These are phyloP conservation scores for Beta macrorhiza DNA, from an alignment of 179 eudicot genomes.

Conservation along the genomic window DNA sequence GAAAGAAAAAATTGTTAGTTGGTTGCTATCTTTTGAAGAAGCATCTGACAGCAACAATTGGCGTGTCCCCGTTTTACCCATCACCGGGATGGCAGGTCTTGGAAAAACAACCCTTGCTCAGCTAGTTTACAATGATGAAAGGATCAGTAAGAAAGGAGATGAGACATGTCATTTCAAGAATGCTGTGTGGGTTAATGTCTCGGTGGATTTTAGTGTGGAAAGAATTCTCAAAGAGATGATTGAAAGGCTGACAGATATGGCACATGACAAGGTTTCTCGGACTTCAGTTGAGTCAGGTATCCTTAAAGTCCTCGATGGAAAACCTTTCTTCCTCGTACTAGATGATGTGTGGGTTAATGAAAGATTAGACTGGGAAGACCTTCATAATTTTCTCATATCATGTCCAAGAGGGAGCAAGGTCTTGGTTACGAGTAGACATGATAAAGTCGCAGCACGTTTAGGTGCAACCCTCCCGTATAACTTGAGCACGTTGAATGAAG, in stretches of 20 bases:
- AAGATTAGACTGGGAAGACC: background rate
- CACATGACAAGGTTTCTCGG: background rate
- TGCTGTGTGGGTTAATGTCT: background rate
- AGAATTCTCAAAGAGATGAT: background rate
- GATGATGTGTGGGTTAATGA: background rate
- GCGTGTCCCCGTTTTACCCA: background rate
- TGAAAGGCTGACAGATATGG: background rate
- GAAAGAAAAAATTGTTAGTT: background rate
- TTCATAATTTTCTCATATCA: background rate
- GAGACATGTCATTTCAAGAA: background rate
- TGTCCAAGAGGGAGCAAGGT: slow-evolving; percentile 6
- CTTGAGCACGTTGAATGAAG: background rate
- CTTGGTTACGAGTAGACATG: slow-evolving; percentile 6
- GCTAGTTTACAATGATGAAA: slow-evolving; percentile 4
- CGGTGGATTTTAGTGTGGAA: background rate
- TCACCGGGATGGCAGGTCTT: background rate
- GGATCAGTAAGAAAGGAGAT: background rate
- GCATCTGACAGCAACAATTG: background rate
- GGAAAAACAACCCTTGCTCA: slow-evolving; percentile 11
- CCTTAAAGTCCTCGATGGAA: background rate
- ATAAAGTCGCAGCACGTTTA: background rate
- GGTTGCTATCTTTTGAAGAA: background rate
- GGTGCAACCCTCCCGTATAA: background rate
- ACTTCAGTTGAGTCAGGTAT: background rate
- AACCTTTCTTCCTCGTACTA: background rate